phyloP scores from a whole-genome alignment of 768 basidiomycete genomes.

The Chlorophyllum brunneum region DNA sequence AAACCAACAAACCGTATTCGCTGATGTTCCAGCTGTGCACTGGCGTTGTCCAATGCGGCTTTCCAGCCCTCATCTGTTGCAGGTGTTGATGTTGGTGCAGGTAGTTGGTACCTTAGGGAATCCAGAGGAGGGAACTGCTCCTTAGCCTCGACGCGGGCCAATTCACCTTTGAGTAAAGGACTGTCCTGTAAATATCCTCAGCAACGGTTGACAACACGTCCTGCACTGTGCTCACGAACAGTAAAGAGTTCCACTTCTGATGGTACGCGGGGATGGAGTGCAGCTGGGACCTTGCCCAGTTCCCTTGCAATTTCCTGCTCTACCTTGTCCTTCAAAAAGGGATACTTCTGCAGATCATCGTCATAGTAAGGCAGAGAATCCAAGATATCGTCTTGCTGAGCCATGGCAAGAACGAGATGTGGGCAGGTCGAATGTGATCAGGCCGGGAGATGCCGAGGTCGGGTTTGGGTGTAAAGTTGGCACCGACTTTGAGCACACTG shows the following conservation, averaged over 20 bases:
- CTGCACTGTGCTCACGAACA: slow-evolving; percentile 46
- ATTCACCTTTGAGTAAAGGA: slow-evolving; percentile 66
- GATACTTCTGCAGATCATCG: slow-evolving; percentile 80
- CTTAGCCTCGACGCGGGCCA: slow-evolving; percentile 69
- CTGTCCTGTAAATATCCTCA: slow-evolving; percentile 43
- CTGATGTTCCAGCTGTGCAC: slow-evolving; percentile 84
- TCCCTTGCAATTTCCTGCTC: slow-evolving; percentile 75
- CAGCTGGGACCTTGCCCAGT: slow-evolving; percentile 47
- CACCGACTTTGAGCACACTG: slow-evolving; percentile 14
- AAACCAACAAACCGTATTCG: slow-evolving; percentile 55
- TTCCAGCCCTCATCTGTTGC: slow-evolving; percentile 78
- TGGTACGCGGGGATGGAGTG: slow-evolving; percentile 71
- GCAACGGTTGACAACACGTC: background rate
- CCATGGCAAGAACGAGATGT: slow-evolving; percentile 2
- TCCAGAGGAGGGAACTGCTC: slow-evolving; percentile 67
- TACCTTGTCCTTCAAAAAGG: slow-evolving; percentile 68
- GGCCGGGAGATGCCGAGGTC: slow-evolving; percentile 33
- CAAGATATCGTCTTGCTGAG: slow-evolving; percentile 39
- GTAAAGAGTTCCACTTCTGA: slow-evolving; percentile 62
- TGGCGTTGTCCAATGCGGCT: slow-evolving; percentile 68
- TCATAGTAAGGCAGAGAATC: slow-evolving; percentile 95
- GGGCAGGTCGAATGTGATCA: slow-evolving; percentile 11
- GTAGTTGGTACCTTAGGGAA: slow-evolving; percentile 68
- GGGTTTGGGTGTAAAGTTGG: slow-evolving; percentile 8
- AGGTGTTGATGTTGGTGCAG: slow-evolving; percentile 56